Evolutionary conservation across 2,329 filamentous ascomycete species (phyloP).

Genomic region (Harringtonia lauricola): DNA sequence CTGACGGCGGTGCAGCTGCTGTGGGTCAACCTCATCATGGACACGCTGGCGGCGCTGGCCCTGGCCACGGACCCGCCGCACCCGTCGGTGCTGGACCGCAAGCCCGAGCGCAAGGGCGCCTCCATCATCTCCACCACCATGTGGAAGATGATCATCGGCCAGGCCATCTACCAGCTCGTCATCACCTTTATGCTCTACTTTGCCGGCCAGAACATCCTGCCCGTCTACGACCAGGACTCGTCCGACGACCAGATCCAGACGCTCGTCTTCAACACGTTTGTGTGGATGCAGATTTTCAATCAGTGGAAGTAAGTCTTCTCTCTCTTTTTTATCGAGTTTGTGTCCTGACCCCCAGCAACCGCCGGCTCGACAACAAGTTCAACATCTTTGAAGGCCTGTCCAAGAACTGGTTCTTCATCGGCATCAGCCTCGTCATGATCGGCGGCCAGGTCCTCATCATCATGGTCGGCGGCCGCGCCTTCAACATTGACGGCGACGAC

Average conservation of each 20-base stretch:
- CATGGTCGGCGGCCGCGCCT: constrained; percentile 72
- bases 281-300: constrained; percentile 99
- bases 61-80: constrained; percentile 85
- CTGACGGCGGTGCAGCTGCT: constrained; percentile 83
- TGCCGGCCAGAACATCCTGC: constrained; percentile 19
- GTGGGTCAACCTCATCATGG: constrained; percentile 97
- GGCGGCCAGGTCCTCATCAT: constrained; percentile 84
- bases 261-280: constrained; percentile 94
- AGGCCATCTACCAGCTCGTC: constrained; percentile 79
- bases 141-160: constrained; percentile 99
- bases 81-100: constrained; percentile 67
- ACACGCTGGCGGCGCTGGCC: constrained; percentile 82
- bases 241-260: constrained; percentile 50
- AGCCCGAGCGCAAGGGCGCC: constrained; percentile 47
- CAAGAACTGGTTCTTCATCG: constrained; percentile 80
- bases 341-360: constrained; percentile 46
- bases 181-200: constrained; percentile 72
- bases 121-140: constrained; percentile 75
- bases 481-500: constrained; percentile 51
- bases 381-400: constrained; percentile 88
- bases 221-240: constrained; percentile 27
- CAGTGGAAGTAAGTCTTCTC: constrained; percentile 73
- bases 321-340: not conserved
- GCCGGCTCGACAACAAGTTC: constrained; percentile 85
- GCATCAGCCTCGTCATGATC: constrained; percentile 77